Conservation (phyloP, 768 basidiomycete genomes). For the Ramaria rubella region DNA sequence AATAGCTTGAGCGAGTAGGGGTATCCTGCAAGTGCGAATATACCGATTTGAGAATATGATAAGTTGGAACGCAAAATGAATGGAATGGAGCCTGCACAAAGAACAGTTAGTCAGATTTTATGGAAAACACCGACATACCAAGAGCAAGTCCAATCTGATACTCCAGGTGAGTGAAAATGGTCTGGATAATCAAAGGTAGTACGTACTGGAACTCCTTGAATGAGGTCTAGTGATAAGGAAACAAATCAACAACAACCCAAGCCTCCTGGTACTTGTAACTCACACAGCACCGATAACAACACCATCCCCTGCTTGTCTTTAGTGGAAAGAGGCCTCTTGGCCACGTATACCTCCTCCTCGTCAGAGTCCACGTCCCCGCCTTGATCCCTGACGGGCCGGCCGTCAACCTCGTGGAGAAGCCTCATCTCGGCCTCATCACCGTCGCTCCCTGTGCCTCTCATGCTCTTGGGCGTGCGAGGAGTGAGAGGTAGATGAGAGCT, state of each 20-base stretch:
- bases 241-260: neutral
- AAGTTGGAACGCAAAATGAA: conserved; percentile 93
- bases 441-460: neutral
- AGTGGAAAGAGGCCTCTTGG: conserved; percentile 39
- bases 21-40: conserved; percentile 88
- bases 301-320: conserved; percentile 84
- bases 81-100: conserved; percentile 74
- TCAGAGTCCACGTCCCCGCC: neutral
- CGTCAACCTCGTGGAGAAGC: conserved; percentile 7
- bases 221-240: conserved; percentile 28
- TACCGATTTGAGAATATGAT: conserved; percentile 93
- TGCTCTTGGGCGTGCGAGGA: conserved; percentile 1
- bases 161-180: neutral
- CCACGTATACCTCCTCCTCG: conserved; percentile 9
- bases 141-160: conserved; percentile 80
- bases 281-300: conserved; percentile 81
- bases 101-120: conserved; percentile 1
- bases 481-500: neutral
- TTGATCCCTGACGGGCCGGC: neutral
- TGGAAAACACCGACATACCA: conserved; percentile 36
- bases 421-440: conserved; percentile 10
- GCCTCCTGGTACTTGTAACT: conserved; percentile 30
- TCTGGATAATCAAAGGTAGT: neutral
- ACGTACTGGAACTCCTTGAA: conserved; percentile 86
- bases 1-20: conserved; percentile 95